phyloP scores from a whole-genome alignment of 139 green algal genomes.

The Chlorella sp. region DNA sequence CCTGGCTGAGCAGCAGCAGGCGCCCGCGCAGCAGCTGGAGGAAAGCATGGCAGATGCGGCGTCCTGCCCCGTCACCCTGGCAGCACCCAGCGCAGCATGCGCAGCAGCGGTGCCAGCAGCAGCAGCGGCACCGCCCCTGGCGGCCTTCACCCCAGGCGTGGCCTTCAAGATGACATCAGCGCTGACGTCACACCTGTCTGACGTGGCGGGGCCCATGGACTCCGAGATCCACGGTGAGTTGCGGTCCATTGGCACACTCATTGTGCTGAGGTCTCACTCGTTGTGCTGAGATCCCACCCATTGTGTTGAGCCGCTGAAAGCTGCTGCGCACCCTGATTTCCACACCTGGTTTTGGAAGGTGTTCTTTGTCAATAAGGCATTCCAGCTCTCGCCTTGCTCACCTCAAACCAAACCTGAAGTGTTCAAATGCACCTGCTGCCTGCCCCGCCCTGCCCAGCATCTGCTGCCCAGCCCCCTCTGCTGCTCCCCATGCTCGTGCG shows the following conservation, averaged over 20 bases:
- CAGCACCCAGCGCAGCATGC: neutral
- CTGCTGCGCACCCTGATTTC: too few species aligned
- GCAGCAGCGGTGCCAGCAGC: neutral
- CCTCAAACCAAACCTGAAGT: neutral
- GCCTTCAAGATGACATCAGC: constrained; percentile 2
- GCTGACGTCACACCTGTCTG: constrained; percentile 43
- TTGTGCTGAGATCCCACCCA: too few species aligned
- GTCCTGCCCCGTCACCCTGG: neutral
- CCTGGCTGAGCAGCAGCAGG: constrained; percentile 15
- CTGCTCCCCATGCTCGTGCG: neutral
- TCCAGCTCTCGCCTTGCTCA: too few species aligned
- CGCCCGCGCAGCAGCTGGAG: neutral
- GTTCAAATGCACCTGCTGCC: neutral
- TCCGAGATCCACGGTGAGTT: constrained; percentile 31
- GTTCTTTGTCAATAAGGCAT: too few species aligned
- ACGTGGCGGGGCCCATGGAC: constrained; percentile 7
- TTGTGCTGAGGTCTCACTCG: too few species aligned
- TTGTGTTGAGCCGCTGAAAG: too few species aligned
- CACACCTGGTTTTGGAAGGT: too few species aligned
- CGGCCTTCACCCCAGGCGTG: neutral
- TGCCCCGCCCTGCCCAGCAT: too few species aligned
- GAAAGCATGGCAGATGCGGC: constrained; percentile 28
- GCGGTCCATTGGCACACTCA: too few species aligned
- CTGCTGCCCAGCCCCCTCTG: neutral
- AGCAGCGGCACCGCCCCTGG: neutral